phyloP scores from a whole-genome alignment of 306 rosid genomes.

The Dryas octopetala region DNA sequence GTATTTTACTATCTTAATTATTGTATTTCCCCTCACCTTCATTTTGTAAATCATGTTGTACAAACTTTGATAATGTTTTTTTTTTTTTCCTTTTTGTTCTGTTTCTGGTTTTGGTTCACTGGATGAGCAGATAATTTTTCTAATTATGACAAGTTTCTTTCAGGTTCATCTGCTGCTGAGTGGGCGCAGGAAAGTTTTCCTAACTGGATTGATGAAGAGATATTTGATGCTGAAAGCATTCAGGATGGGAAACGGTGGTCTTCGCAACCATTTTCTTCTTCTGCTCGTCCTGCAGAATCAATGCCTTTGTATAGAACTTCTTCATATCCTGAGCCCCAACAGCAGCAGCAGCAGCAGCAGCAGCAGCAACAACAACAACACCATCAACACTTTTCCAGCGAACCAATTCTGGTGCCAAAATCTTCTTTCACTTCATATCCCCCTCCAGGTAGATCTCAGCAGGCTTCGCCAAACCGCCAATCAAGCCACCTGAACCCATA shows the following conservation, averaged over 20 bases:
- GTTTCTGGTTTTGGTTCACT: too few species aligned
- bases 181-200: constrained; percentile 55
- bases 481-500: constrained; percentile 51
- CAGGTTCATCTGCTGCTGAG: constrained; percentile 64
- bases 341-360: constrained; percentile 54
- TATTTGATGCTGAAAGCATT: constrained; percentile 40
- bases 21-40: too few species aligned
- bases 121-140: neutral
- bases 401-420: constrained; percentile 61
- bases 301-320: constrained; percentile 74
- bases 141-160: constrained; percentile 7
- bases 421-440: constrained; percentile 56
- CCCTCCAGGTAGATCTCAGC: constrained; percentile 48
- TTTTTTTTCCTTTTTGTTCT: too few species aligned
- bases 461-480: constrained; percentile 57
- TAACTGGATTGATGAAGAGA: constrained; percentile 52
- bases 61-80: too few species aligned
- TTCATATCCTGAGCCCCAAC: constrained; percentile 88
- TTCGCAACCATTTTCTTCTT: constrained; percentile 61
- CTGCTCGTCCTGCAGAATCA: constrained; percentile 50
- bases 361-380: constrained; percentile 52
- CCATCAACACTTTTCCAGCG: constrained; percentile 62
- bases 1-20: too few species aligned
- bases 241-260: constrained; percentile 64
- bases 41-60: too few species aligned